phyloP scores from a whole-genome alignment of 257 asterid genomes.

The Solanum dulcamara region DNA sequence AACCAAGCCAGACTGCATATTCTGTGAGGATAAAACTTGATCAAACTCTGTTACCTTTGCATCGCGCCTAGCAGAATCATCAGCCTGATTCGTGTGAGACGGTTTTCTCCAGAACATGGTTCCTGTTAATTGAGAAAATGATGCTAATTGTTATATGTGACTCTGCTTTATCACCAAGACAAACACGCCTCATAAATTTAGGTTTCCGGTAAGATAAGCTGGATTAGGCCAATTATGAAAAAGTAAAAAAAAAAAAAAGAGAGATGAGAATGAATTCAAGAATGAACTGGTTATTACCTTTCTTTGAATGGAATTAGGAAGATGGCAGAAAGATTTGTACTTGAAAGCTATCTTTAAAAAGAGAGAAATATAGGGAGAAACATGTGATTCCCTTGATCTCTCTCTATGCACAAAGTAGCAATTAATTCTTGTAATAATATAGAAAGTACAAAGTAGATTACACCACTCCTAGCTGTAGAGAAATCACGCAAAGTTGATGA shows the following conservation, averaged over 20 bases:
- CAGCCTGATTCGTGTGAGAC: constrained; percentile 27
- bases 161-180: not conserved
- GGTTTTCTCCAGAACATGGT: constrained; percentile 60
- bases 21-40: not conserved
- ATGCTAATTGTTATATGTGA: not conserved
- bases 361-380: not conserved
- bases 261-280: not conserved
- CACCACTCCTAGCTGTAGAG: not conserved
- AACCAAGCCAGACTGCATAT: not conserved
- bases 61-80: constrained; percentile 25
- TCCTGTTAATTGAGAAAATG: constrained; percentile 1
- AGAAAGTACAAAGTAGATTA: not conserved
- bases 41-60: constrained; percentile 39
- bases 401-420: not conserved
- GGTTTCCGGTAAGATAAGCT: not conserved
- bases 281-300: not conserved
- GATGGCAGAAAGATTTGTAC: not conserved
- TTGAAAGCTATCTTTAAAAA: not conserved
- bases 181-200: not conserved
- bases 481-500: not conserved
- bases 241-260: not conserved
- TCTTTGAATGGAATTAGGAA: not conserved
- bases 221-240: not conserved
- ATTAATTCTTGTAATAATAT: not conserved
- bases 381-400: not conserved